These are phyloP conservation scores for Sporothrix brasiliensis DNA, from an alignment of 2,329 filamentous ascomycete genomes.

Conservation along the genomic window DNA sequence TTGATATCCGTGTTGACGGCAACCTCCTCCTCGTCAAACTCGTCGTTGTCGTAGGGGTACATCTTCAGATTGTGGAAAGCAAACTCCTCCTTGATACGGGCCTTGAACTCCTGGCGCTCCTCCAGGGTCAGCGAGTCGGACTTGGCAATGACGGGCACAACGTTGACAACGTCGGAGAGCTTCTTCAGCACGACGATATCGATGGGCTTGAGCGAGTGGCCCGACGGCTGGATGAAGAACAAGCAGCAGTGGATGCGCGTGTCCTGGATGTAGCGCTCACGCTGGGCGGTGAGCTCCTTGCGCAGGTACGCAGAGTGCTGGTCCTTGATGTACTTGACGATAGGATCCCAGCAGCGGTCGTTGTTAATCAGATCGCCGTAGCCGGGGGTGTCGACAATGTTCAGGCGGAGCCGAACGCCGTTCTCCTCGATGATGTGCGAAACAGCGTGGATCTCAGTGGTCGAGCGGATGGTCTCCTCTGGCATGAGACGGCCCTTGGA, in stretches of 20 bases:
- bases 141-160: conserved; percentile 98
- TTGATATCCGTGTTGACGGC: conserved; percentile 94
- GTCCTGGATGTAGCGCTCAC: conserved; percentile 98
- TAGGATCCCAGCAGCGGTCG: conserved; percentile 99
- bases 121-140: conserved; percentile 94
- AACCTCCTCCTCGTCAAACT: conserved; percentile 96
- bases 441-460: conserved; percentile 96
- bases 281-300: conserved; percentile 98
- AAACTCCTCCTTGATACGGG: conserved; percentile 99
- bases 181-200: conserved; percentile 99
- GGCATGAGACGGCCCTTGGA: conserved; percentile 94
- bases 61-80: conserved; percentile 99
- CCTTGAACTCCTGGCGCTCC: conserved; percentile 95
- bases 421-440: conserved; percentile 99
- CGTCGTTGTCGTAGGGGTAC: conserved; percentile 99
- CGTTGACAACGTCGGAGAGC: conserved; percentile 97
- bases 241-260: conserved; percentile 99
- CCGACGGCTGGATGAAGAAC: conserved; percentile 99
- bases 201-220: conserved; percentile 97
- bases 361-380: conserved; percentile 99
- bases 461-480: conserved; percentile 89
- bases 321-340: conserved; percentile 99
- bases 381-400: conserved; percentile 98
- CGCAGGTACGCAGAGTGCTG: conserved; percentile 98
- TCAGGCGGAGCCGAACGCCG: conserved; percentile 92